A percentile compares a stretch with the other conserved stretches of the same genome.
Conservation (phyloP, 345 rosid species). For the Arabidopsis arenosa region DNA sequence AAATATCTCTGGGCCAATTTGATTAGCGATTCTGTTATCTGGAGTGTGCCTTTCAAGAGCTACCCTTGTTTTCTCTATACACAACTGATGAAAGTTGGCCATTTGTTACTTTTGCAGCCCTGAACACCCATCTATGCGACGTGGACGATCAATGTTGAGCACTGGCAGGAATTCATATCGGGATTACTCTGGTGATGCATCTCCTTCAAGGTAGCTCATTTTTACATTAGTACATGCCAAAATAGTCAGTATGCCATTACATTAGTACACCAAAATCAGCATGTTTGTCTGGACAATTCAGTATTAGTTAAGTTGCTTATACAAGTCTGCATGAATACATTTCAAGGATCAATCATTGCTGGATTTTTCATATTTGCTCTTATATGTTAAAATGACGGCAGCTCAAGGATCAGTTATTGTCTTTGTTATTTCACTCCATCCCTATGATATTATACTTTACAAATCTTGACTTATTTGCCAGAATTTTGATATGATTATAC, state of each 20-base stretch:
- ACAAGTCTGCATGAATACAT: conserved; percentile 11
- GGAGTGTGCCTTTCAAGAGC: not conserved
- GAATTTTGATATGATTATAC: conserved; percentile 14
- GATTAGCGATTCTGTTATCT: conserved; percentile 3
- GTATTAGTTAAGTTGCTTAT: conserved; percentile 15
- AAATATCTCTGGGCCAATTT: not conserved
- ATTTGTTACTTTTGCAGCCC: conserved; percentile 68
- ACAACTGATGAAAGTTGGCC: conserved; percentile 27
- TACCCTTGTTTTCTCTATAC: conserved; percentile 15
- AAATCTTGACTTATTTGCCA: not conserved
- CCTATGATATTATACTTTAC: conserved; percentile 6
- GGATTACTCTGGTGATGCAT: conserved; percentile 69
- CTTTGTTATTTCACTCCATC: conserved; percentile 10
- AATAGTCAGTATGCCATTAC: conserved; percentile 13
- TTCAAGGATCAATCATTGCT: conserved; percentile 2
- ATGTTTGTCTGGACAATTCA: conserved; percentile 16
- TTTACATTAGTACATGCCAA: conserved; percentile 25
- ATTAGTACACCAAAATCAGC: conserved; percentile 20
- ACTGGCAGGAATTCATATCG: conserved; percentile 69
- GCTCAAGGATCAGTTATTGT: conserved; percentile 15
- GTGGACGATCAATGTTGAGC: conserved; percentile 83
- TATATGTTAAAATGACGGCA: not conserved
- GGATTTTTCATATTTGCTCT: not conserved
- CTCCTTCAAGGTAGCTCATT: conserved; percentile 71
- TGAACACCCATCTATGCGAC: conserved; percentile 85